These are phyloP conservation scores for Cryomyces antarcticus DNA, from an alignment of 495 filamentous ascomycete genomes.

Conservation along the genomic window DNA sequence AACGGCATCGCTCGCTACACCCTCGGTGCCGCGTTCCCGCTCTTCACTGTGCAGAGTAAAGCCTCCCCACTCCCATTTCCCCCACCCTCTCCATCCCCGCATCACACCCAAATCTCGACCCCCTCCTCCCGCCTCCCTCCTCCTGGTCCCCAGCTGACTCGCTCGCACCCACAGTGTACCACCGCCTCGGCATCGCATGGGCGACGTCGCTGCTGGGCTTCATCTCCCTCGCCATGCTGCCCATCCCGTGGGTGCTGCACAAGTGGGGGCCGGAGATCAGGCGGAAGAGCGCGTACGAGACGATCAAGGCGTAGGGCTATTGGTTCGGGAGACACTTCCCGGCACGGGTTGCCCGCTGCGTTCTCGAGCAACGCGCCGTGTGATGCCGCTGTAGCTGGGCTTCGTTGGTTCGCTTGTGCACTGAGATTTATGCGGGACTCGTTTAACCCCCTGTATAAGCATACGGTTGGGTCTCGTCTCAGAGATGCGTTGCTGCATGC, in stretches of 20 bases:
- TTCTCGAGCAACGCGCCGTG: too few relatives aligned
- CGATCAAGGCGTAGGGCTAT: background rate
- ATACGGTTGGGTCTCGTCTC: too few relatives aligned
- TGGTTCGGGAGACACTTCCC: too few relatives aligned
- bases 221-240: conserved; percentile 18
- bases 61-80: background rate
- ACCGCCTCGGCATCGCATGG: conserved; percentile 10
- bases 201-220: conserved; percentile 25
- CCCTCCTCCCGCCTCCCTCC: background rate
- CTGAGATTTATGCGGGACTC: too few relatives aligned
- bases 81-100: background rate
- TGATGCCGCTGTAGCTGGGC: too few relatives aligned
- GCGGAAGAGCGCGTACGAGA: conserved; percentile 8
- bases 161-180: background rate
- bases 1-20: conserved; percentile 44
- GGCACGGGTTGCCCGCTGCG: too few relatives aligned
- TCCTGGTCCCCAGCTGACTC: background rate
- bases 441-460: too few relatives aligned
- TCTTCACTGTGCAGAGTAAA: conserved; percentile 27
- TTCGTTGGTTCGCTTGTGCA: background rate
- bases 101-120: background rate
- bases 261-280: conserved; percentile 16
- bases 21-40: conserved; percentile 41
- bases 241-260: conserved; percentile 24
- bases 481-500: too few relatives aligned